Evolutionary conservation across 2,329 filamentous ascomycete species (phyloP).

Genomic region (Fusarium protoensiforme): DNA sequence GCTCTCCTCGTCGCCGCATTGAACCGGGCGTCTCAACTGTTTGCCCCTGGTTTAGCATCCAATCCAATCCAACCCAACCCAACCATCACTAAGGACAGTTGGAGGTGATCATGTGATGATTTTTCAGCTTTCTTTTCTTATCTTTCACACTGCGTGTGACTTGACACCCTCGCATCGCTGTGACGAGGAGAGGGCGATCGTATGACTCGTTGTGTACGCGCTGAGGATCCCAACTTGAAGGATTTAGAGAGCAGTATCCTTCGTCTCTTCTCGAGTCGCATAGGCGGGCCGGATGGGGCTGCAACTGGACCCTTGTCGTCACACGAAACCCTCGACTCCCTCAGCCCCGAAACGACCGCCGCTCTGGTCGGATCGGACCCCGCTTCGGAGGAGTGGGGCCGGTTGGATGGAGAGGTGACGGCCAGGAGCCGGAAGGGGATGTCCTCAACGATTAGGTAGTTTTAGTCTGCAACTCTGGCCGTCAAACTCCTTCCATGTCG

Average conservation of each 20-base stretch:
- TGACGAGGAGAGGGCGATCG: background rate
- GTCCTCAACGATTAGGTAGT: background rate
- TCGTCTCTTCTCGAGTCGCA: background rate
- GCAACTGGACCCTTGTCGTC: background rate
- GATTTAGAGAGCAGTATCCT: background rate
- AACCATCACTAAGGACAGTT: background rate
- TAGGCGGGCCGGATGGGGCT: background rate
- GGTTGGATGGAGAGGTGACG: background rate
- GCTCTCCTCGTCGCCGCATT: conserved; percentile 13
- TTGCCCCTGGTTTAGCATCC: conserved; percentile 5
- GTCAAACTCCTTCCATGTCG: background rate
- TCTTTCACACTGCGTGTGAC: background rate
- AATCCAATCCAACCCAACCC: background rate
- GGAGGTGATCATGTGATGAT: background rate
- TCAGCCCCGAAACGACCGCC: background rate
- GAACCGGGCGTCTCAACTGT: conserved; percentile 9
- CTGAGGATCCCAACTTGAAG: background rate
- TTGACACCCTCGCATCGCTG: background rate
- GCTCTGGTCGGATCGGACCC: conserved; percentile 1
- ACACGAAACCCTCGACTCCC: background rate
- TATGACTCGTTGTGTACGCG: background rate
- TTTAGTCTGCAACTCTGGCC: background rate
- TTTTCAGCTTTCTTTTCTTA: background rate
- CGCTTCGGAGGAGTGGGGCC: conserved; percentile 29
- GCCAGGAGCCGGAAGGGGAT: background rate